Evolutionary conservation across 2,329 filamentous ascomycete species (phyloP), one percentile per base, ranked within the genome.

Genomic region (Pseudocercospora eumusae): DNA sequence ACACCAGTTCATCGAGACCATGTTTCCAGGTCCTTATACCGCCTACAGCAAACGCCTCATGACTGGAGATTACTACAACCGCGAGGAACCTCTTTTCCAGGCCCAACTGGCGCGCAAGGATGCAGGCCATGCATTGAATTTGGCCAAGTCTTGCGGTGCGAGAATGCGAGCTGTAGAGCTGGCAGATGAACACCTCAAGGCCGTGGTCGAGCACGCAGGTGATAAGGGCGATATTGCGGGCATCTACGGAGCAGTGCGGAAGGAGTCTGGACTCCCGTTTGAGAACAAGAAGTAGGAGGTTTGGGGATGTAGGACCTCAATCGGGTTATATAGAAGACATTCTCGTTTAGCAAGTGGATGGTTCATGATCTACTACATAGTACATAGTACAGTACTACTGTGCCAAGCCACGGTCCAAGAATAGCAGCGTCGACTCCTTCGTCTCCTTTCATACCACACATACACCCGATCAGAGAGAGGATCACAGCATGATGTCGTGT

Each of bases 101-200:
- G 90, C 93, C 0, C 88, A 95, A 74, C 79, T 96, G 62, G 92
- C 92, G 5, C 81, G 88, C 64, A 96, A 96, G 75, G 93, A 96
- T 78, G 85, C 88, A 1, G 78, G 86, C 1, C 92, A 96, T 80
- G 91, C 90, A 4, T 79, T 86, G 73, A 80, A 78, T 59, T 71
- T 96, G 62, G 92, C 90, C 0, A 79, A 84, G 64, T 77, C 77
- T 23, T 82, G 80, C 5, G 91, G 90, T 0, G 81, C 84, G 47
- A 82, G 81, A 62, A 75, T 96, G 76, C 83, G 80, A 63, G 87
- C 86, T 65, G 78, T 89, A 0, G 86, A 90, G 75, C 81, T 88
- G 3, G 88, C 82, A 0, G 88, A 93, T 75, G 80, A 77, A 27
- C 89, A 95, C 74, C 76, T 96, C 69, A 81, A 82, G 59, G 78